Evolutionary conservation across 257 asterid species (phyloP).

Genomic region (Dorcoceras hygrometricum): DNA sequence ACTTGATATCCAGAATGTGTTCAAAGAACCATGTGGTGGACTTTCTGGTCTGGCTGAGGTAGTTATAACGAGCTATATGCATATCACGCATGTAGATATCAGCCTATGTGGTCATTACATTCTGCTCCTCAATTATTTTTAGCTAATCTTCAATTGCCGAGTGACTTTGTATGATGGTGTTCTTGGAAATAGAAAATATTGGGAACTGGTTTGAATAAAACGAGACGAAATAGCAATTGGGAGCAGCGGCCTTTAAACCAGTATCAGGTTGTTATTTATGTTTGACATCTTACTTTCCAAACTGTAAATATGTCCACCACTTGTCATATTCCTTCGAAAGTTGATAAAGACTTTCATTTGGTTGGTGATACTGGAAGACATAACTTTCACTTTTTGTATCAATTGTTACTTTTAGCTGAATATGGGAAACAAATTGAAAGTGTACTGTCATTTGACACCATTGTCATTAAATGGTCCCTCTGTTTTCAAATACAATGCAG

Average conservation of each 20-base stretch:
- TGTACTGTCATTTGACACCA: neutral
- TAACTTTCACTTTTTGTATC: too few relatives aligned
- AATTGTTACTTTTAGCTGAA: neutral
- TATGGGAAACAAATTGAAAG: neutral
- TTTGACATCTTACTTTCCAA: constrained; percentile 1
- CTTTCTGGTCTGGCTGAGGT: constrained; percentile 94
- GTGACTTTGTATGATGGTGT: constrained; percentile 17
- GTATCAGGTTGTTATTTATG: constrained; percentile 52
- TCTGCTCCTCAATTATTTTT: neutral
- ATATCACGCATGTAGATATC: too few relatives aligned
- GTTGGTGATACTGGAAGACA: neutral
- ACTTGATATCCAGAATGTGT: constrained; percentile 87
- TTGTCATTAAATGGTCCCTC: neutral
- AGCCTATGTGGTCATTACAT: too few relatives aligned
- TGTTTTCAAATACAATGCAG: constrained; percentile 40
- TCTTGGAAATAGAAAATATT: constrained; percentile 63
- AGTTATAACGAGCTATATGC: constrained; percentile 22
- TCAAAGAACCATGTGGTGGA: constrained; percentile 79
- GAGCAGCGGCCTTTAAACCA: constrained; percentile 84
- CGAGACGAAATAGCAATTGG: constrained; percentile 96
- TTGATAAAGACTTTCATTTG: neutral
- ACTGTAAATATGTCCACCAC: neutral
- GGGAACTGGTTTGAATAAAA: constrained; percentile 82
- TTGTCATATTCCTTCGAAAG: constrained; percentile 2
- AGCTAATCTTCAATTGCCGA: constrained; percentile 14